Evolutionary conservation across 176 grass and related monocot species (phyloP).

Genomic region (Thinopyrum elongatum): DNA sequence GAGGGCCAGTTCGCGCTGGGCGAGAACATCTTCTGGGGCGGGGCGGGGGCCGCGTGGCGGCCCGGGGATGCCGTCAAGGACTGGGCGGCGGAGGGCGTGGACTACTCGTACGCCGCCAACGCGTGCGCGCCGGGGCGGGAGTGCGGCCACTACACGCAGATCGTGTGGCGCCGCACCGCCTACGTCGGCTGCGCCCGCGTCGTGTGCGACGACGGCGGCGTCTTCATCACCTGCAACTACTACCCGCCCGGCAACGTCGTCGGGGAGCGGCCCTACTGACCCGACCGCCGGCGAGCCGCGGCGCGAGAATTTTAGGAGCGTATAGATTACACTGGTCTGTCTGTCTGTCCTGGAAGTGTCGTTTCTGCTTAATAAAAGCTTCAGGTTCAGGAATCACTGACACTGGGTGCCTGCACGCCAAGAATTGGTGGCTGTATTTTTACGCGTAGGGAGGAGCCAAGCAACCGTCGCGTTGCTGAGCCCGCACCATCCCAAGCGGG

Average conservation of each 20-base stretch:
- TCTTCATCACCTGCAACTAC: slow-evolving; percentile 81
- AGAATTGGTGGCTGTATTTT: too few species aligned
- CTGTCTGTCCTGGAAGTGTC: background rate
- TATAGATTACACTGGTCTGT: background rate
- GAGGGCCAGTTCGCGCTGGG: slow-evolving; percentile 62
- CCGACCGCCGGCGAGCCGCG: background rate
- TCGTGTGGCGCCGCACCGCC: slow-evolving; percentile 60
- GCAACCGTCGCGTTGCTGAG: too few species aligned
- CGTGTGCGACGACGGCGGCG: slow-evolving; percentile 46
- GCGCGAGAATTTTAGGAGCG: background rate
- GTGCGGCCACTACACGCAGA: slow-evolving; percentile 78
- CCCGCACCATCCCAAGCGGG: too few species aligned
- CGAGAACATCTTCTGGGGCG: slow-evolving; percentile 82
- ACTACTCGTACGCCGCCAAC: slow-evolving; percentile 64
- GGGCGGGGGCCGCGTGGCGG: slow-evolving; percentile 25
- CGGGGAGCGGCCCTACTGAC: slow-evolving; percentile 56
- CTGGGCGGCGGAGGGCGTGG: slow-evolving; percentile 59
- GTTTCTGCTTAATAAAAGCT: background rate
- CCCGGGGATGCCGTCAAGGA: slow-evolving; percentile 55
- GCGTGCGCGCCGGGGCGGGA: slow-evolving; percentile 40
- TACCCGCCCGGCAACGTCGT: slow-evolving; percentile 62
- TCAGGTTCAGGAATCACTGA: too few species aligned
- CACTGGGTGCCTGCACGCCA: too few species aligned
- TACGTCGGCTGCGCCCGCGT: slow-evolving; percentile 46
- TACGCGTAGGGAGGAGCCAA: too few species aligned